Conservation (phyloP, 2,329 filamentous ascomycete species). For the Fusarium sp. region DNA sequence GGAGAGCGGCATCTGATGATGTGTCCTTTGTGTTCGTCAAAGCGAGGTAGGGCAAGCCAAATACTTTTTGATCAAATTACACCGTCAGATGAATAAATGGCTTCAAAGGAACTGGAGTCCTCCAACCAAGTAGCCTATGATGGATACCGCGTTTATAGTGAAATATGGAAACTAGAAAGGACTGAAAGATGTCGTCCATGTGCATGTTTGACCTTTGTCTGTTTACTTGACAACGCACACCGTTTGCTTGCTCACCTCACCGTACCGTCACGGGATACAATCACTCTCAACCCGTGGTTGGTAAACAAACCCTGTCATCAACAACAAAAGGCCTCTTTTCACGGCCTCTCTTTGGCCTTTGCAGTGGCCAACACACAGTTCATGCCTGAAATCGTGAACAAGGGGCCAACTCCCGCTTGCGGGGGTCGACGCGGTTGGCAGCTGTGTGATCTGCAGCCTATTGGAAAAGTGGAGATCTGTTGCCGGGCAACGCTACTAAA, state of each 20-base stretch:
- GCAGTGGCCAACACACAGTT: neutral
- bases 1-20: neutral
- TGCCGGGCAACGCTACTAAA: constrained; percentile 46
- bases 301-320: neutral
- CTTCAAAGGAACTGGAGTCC: neutral
- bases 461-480: constrained; percentile 28
- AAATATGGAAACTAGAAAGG: neutral
- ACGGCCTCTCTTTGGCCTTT: neutral
- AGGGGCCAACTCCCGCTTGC: neutral
- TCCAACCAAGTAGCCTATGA: neutral
- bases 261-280: neutral
- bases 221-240: neutral
- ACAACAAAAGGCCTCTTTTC: neutral
- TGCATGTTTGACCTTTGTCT: neutral
- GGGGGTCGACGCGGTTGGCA: constrained; percentile 25
- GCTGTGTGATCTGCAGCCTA: constrained; percentile 33
- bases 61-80: neutral
- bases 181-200: neutral
- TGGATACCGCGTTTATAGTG: neutral
- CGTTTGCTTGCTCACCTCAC: neutral
- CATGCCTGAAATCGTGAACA: constrained; percentile 1
- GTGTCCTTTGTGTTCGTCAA: neutral
- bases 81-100: neutral
- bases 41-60: neutral
- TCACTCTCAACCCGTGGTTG: neutral